Base-by-base conservation (phyloP, 2,329 filamentous ascomycete species). In the Colletotrichum brevisporum region DNA sequence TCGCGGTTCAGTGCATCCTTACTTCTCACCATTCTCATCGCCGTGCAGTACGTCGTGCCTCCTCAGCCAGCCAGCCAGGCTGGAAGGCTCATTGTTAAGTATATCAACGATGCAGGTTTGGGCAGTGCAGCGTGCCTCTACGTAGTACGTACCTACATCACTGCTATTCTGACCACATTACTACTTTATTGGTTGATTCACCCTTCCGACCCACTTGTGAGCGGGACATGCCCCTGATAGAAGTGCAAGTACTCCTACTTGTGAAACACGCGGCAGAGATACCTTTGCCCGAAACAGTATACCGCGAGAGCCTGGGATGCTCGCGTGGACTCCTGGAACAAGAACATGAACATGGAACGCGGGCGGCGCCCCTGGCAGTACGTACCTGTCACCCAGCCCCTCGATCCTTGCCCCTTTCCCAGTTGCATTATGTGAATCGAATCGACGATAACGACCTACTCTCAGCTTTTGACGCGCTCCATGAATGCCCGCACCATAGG, bases 201-300 rank as follows among this genome's bases (percentile, higher is more conserved):
- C 39, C 26, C 27, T 16, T 26, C 36, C 31, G 9, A 13, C 27
- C 52, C 52, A 15, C 16, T 12, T 16, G 16, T 10, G 10, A 21
- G 41, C 61, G 54, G 61, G 48, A n/a, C 50, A 8, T 4, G 41
- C 24, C 43, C 21, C n/a, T 52, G 61, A 51, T 68, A 68, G 61
- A 16, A 6, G 2, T 4, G 1, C 18, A 53, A 24, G 66, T 68
- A 65, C 16, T 18, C 13, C 3, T 4, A 1, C 0, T 13, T 13
- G 8, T 10, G 47, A 39, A 58, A 45, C 60, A 51, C 24, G 41
- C 54, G 24, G 13, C 8, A 1, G 43, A n/a, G 48, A 55, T 51
- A 68, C 66, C n/a, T 58, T 16, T 12, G 1, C 13, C 9, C n/a
- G 48, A 45, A 68, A 65, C 65, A 68, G 47, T n/a, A 36, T 36